Conservation (phyloP, 129 eudicot species). For the Pulicaria dysenterica region DNA sequence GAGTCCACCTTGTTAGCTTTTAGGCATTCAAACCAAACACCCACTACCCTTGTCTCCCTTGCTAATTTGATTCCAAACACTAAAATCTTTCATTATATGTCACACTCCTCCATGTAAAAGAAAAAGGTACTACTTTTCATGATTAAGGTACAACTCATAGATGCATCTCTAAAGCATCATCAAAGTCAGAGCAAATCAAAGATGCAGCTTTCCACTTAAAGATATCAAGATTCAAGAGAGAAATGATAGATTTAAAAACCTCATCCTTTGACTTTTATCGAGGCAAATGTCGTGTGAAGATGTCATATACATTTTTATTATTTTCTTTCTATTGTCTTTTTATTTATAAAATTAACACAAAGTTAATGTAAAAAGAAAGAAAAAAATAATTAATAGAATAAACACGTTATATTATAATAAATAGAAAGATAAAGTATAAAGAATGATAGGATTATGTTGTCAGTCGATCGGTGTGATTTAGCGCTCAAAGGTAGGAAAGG, state of each 20-base stretch:
- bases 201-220: conserved; percentile 25
- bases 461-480: too few species aligned
- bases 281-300: conserved; percentile 21
- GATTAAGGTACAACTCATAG: conserved; percentile 29
- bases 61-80: conserved; percentile 38
- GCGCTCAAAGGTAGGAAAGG: too few species aligned
- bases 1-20: conserved; percentile 52
- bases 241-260: not conserved
- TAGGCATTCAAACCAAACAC: conserved; percentile 65
- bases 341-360: too few species aligned
- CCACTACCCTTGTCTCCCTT: conserved; percentile 72
- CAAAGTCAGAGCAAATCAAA: conserved; percentile 33
- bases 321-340: too few species aligned
- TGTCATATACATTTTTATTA: too few species aligned
- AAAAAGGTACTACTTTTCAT: conserved; percentile 23
- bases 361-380: too few species aligned
- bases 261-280: not conserved
- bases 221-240: conserved; percentile 22
- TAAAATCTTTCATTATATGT: conserved; percentile 31
- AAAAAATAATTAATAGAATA: too few species aligned
- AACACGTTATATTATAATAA: too few species aligned
- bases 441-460: too few species aligned
- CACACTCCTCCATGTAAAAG: conserved; percentile 27
- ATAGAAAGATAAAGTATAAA: too few species aligned
- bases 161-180: conserved; percentile 26